A percentile compares a stretch with the other conserved stretches of the same genome.
These are phyloP conservation scores for Rickenella mellea DNA, from an alignment of 768 basidiomycete genomes.

Conservation along the genomic window DNA sequence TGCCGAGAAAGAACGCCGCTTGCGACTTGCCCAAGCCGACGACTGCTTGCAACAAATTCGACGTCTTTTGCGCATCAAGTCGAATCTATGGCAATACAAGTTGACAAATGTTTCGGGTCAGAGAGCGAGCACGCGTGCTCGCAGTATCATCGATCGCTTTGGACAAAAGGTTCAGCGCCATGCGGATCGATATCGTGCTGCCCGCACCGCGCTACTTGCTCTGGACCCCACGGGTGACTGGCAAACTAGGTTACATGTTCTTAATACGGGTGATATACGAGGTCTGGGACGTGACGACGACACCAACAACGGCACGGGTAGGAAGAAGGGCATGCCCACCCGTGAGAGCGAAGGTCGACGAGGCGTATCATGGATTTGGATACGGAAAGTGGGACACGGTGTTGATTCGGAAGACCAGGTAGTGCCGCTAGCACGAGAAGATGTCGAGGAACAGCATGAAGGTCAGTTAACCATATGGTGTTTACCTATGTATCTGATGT, in stretches of 20 bases:
- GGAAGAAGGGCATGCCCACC: not conserved
- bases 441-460: no score
- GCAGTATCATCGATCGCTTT: no score
- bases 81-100: no score
- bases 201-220: not conserved
- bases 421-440: not conserved
- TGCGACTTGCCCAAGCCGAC: slow-evolving; percentile 11
- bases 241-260: no score
- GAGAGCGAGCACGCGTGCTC: no score
- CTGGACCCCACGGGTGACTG: not conserved
- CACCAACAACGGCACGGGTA: not conserved
- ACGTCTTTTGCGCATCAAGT: slow-evolving; percentile 7
- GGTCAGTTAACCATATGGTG: not conserved
- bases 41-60: slow-evolving; percentile 12
- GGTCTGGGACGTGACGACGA: not conserved
- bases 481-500: not conserved
- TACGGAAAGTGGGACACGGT: no score
- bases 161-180: no score
- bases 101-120: no score
- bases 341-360: not conserved
- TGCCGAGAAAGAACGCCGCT: slow-evolving; percentile 10
- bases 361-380: not conserved
- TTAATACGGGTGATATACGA: no score
- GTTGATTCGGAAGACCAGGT: not conserved
- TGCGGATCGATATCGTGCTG: not conserved